Evolutionary conservation across 108 stramenopile species (phyloP), one percentile per base, ranked within the genome.

Genomic region (Cylindrotheca closterium): DNA sequence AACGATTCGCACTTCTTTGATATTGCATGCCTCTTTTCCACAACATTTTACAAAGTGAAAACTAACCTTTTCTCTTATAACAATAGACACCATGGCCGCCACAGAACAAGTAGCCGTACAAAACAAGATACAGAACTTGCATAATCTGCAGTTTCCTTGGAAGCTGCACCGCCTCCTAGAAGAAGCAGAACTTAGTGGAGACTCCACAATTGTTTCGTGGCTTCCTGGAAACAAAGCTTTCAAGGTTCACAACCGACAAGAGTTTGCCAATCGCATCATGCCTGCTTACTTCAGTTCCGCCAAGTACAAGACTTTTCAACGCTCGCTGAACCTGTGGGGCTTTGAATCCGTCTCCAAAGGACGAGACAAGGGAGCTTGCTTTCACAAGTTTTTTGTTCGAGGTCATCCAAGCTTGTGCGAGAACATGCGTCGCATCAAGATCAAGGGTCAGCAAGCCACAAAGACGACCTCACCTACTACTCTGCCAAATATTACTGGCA

Each of bases 241-340:
- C 68, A 83, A 78, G 60, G 82, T 87, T 7, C 68, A 81, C 31
- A 79, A 84, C 53, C 84, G 84, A 72, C 71, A 84, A 55, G 61
- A 60, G 19, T 87, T 87, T 34, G 78, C 76, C 28, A 56, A 54
- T 22, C 62, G 77, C 8, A 73, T 87, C 51, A 77, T 87, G 67
- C 81, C 86, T 3, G 51, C 31, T 23, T 82, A 80, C 29, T 84
- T 84, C 63, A 71, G 62, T 46, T 57, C 65, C 29, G 72, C 73
- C 67, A 84, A 87, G 77, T 87, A 82, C 67, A 87, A 83, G 30
- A 80, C 79, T 37, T 87, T 84, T 70, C 84, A 83, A 22, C 74
- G 86, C 2, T 58, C 74, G 17, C 70, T 87, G 28, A 87, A 84
- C 51, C 55, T 83, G 22, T 87, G 82, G 82, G 73, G 79, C 19